Evolutionary conservation across 2,329 filamentous ascomycete species (phyloP).

Genomic region (Botrytis hyacinthi): DNA sequence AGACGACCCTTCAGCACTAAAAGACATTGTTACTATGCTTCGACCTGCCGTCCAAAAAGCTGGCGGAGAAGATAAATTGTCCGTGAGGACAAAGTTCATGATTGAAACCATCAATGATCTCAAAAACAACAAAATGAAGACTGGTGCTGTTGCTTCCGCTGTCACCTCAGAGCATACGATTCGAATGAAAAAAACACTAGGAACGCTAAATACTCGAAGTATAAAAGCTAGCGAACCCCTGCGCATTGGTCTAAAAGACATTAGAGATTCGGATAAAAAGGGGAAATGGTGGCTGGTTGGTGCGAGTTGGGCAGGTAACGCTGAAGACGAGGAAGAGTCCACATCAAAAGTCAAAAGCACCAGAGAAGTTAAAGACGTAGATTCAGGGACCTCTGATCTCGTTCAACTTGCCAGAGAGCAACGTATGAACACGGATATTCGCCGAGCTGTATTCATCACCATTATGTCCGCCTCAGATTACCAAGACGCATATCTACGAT

Average conservation of each 20-base stretch:
- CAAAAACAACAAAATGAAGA: conserved; percentile 89
- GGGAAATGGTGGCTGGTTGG: conserved; percentile 99
- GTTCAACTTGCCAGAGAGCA: conserved; percentile 39
- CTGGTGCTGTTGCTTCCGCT: conserved; percentile 65
- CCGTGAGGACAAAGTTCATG: conserved; percentile 93
- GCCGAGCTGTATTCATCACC: conserved; percentile 79
- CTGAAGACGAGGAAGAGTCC: conserved; percentile 35
- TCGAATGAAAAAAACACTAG: conserved; percentile 84
- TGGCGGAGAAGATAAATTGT: conserved; percentile 70
- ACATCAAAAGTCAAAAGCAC: background rate
- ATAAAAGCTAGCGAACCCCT: conserved; percentile 78
- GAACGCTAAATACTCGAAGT: conserved; percentile 66
- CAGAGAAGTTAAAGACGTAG: conserved; percentile 36
- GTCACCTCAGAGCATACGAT: conserved; percentile 78
- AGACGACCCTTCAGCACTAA: conserved; percentile 84
- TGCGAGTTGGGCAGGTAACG: conserved; percentile 72
- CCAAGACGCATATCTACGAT: conserved; percentile 76
- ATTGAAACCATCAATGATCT: conserved; percentile 92
- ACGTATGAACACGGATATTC: conserved; percentile 41
- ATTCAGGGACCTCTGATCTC: conserved; percentile 37
- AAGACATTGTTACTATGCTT: conserved; percentile 80
- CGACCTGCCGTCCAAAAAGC: conserved; percentile 67
- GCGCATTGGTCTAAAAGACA: conserved; percentile 76
- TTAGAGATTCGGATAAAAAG: conserved; percentile 77
- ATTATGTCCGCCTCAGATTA: conserved; percentile 83